A percentile compares a stretch with the other conserved stretches of the same genome.
phyloP scores from a whole-genome alignment of 345 rosid species.

The Camelina neglecta region DNA sequence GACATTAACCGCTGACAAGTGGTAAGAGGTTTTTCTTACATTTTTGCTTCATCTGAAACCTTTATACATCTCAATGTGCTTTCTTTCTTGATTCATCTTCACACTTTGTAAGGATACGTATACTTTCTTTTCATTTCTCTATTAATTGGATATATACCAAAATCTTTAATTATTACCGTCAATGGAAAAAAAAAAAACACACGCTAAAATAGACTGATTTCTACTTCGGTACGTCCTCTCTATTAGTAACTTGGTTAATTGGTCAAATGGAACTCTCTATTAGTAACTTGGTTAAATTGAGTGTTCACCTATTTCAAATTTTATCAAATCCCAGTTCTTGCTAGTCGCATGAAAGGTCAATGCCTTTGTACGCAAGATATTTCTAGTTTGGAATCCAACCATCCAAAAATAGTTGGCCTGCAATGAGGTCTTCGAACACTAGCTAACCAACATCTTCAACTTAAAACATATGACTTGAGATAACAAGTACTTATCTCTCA shows the following conservation, averaged over 20 bases:
- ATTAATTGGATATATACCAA: not conserved
- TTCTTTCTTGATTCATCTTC: not conserved
- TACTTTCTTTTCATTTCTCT: not conserved
- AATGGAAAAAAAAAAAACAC: not conserved
- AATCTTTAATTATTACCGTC: not conserved
- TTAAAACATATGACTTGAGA: not conserved
- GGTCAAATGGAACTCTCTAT: too few relatives aligned
- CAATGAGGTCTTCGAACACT: slow-evolving; percentile 5
- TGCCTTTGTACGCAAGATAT: too few relatives aligned
- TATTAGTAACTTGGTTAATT: too few relatives aligned
- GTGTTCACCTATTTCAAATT: too few relatives aligned
- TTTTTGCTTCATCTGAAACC: slow-evolving; percentile 7
- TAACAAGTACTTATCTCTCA: not conserved
- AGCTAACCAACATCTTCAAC: not conserved
- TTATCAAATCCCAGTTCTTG: too few relatives aligned
- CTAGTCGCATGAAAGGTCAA: too few relatives aligned
- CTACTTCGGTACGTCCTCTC: too few relatives aligned
- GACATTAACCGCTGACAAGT: slow-evolving; percentile 41
- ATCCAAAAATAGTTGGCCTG: not conserved
- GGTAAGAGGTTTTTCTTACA: slow-evolving; percentile 9
- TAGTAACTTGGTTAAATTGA: too few relatives aligned
- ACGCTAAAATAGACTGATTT: not conserved
- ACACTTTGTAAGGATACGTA: not conserved
- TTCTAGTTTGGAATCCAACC: too few relatives aligned
- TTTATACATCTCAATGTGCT: not conserved